Conservation (phyloP, 352 stramenopile species). For the Globisporangium sylvaticum region DNA sequence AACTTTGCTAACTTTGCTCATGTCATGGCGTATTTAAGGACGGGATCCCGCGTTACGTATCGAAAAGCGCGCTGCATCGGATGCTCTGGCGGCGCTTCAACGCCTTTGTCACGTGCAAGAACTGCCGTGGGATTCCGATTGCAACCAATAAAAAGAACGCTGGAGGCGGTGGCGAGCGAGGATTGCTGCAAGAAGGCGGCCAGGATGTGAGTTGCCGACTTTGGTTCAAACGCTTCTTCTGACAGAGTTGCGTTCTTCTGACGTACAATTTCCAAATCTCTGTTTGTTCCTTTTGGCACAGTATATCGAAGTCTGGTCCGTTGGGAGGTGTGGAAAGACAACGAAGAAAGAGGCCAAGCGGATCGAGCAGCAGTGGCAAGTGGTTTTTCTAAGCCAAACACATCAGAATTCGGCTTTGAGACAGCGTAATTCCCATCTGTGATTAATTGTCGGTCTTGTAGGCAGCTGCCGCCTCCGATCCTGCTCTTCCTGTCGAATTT, state of each 20-base stretch:
- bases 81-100: constrained; percentile 70
- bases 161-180: not conserved
- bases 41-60: constrained; percentile 53
- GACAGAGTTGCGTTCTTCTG: too few species aligned
- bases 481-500: constrained; percentile 69
- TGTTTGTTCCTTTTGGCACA: constrained; percentile 12
- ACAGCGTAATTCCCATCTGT: too few species aligned
- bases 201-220: constrained; percentile 18
- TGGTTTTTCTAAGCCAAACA: not conserved
- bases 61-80: constrained; percentile 35
- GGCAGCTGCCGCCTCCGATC: constrained; percentile 45
- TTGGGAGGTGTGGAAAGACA: constrained; percentile 33
- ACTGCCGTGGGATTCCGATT: constrained; percentile 54
- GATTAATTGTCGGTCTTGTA: too few species aligned
- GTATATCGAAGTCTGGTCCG: constrained; percentile 64
- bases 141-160: constrained; percentile 15
- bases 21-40: too few species aligned
- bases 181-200: constrained; percentile 6
- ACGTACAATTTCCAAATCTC: too few species aligned
- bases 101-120: constrained; percentile 65
- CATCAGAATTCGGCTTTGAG: too few species aligned
- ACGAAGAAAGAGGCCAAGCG: constrained; percentile 43
- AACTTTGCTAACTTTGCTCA: too few species aligned
- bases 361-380: constrained; percentile 53
- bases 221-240: not conserved